phyloP scores from a whole-genome alignment of 2,329 filamentous ascomycete genomes.

The Nemania serpens region DNA sequence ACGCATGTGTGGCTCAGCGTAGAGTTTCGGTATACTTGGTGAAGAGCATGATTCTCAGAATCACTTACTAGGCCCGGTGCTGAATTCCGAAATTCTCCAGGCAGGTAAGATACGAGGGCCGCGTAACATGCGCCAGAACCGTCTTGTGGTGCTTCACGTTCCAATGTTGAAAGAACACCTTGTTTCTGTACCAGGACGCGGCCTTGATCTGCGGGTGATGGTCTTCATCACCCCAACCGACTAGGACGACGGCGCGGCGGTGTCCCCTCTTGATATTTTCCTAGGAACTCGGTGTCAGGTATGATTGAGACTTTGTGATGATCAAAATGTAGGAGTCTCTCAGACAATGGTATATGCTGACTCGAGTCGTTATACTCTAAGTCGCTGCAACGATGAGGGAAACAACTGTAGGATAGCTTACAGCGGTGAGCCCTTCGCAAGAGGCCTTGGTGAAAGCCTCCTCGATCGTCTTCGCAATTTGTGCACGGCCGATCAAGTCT shows the following conservation, averaged over 20 bases:
- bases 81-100: slow-evolving; percentile 19
- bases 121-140: background rate
- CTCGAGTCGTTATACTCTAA: background rate
- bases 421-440: background rate
- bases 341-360: no score
- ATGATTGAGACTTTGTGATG: background rate
- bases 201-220: slow-evolving; percentile 6
- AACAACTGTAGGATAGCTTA: background rate
- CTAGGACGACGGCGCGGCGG: slow-evolving; percentile 11
- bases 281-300: background rate
- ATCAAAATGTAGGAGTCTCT: no score
- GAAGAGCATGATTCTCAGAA: background rate
- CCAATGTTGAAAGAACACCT: slow-evolving; percentile 17
- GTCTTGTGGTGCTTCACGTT: slow-evolving; percentile 11
- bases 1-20: no score
- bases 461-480: slow-evolving; percentile 4
- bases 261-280: background rate
- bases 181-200: slow-evolving; percentile 12
- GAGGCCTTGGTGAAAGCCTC: slow-evolving; percentile 8
- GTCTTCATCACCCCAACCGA: slow-evolving; percentile 19
- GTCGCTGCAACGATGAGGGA: background rate
- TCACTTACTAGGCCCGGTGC: slow-evolving; percentile 20
- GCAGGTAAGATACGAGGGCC: slow-evolving; percentile 8
- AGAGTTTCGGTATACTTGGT: background rate
- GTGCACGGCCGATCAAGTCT: background rate